phyloP scores from a whole-genome alignment of 2,329 filamentous ascomycete genomes.

The Cucurbitaria berberidis region DNA sequence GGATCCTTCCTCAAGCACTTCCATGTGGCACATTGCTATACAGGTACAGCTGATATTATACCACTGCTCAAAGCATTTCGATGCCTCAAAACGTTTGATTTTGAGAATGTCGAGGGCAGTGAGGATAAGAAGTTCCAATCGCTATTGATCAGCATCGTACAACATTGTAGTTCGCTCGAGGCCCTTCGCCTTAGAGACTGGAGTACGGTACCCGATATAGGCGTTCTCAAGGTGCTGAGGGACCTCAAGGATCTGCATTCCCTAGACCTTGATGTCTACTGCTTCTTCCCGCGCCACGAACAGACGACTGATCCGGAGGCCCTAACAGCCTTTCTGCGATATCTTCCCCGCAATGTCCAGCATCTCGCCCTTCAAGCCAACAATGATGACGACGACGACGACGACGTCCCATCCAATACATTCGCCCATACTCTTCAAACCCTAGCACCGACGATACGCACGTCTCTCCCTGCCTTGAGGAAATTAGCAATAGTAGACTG shows the following conservation, averaged over 20 bases:
- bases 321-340: neutral
- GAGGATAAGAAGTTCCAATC: neutral
- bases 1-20: constrained; percentile 6
- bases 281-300: neutral
- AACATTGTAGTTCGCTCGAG: constrained; percentile 4
- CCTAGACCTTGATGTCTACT: neutral
- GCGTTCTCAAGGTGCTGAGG: neutral
- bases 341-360: constrained; percentile 3
- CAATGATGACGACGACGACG: neutral
- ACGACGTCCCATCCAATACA: neutral
- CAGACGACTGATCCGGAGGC: neutral
- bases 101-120: neutral
- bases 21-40: neutral
- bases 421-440: neutral
- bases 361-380: constrained; percentile 5
- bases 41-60: neutral
- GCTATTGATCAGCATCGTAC: neutral
- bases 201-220: neutral
- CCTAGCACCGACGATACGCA: neutral
- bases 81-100: constrained; percentile 2
- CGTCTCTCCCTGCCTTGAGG: neutral
- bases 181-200: neutral
- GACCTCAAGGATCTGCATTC: neutral
- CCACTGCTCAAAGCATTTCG: neutral
- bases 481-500: constrained; percentile 1